Evolutionary conservation across 768 basidiomycete genomes (phyloP).

Genomic region (Lactifluus piperatus): DNA sequence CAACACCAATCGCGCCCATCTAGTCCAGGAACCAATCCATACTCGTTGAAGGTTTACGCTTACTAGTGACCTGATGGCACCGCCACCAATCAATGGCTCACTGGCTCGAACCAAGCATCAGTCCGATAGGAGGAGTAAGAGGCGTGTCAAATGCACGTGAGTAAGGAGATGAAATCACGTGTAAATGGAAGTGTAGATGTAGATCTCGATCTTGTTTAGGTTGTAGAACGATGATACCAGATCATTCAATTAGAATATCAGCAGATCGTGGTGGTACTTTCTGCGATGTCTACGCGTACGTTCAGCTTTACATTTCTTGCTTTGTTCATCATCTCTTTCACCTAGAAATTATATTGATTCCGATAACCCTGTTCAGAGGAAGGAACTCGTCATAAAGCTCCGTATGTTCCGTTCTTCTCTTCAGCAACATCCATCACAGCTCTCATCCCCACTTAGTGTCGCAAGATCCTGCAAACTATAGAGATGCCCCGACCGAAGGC

Average conservation of each 20-base stretch:
- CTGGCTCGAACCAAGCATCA: neutral
- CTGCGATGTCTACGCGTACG: conserved; percentile 80
- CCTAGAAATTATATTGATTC: conserved; percentile 68
- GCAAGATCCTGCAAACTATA: conserved; percentile 80
- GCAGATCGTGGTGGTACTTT: conserved; percentile 90
- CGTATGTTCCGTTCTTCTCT: conserved; percentile 35
- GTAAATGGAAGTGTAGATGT: neutral
- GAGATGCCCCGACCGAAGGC: conserved; percentile 91
- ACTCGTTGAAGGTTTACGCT: conserved; percentile 18
- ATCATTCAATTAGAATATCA: conserved; percentile 75
- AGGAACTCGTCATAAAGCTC: conserved; percentile 87
- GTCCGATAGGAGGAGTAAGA: conserved; percentile 13
- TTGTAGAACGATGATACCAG: conserved; percentile 36
- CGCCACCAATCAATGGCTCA: neutral
- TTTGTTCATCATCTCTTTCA: neutral
- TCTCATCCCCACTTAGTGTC: conserved; percentile 48
- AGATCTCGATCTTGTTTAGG: neutral
- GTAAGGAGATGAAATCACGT: neutral
- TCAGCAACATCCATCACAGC: neutral
- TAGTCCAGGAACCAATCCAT: conserved; percentile 19
- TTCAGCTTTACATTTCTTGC: conserved; percentile 2
- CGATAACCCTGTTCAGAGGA: conserved; percentile 46
- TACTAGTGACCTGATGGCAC: neutral
- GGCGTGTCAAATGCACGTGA: neutral
- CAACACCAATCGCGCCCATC: conserved; percentile 4